A percentile compares a stretch with the other conserved stretches of the same genome.
phyloP scores from a whole-genome alignment of 345 rosid species.

The Pelargonium nanum region DNA sequence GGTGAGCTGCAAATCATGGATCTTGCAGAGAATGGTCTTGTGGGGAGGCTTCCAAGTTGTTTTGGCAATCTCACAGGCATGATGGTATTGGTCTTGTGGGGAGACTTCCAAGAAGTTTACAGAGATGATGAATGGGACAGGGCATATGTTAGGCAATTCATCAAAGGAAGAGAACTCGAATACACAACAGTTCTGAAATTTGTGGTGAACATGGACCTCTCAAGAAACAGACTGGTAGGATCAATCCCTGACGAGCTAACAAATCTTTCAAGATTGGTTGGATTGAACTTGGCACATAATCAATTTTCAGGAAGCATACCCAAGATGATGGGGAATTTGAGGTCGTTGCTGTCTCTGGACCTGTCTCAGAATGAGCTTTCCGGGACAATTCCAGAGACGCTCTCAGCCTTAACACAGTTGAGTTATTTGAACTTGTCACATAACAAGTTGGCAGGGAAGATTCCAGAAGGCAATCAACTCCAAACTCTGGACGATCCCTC shows the following conservation, averaged over 20 bases:
- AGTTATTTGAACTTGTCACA: neutral
- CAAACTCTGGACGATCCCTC: neutral
- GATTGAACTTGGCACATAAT: neutral
- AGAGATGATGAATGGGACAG: no score
- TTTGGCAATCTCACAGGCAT: no score
- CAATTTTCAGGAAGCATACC: neutral
- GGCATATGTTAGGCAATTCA: no score
- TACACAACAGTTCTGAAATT: neutral
- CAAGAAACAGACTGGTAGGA: neutral
- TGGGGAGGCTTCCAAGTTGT: no score
- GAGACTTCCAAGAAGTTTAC: no score
- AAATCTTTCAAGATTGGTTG: neutral
- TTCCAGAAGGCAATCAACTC: neutral
- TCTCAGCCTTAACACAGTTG: neutral
- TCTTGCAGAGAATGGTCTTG: no score
- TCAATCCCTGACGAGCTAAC: neutral
- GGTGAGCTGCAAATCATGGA: no score
- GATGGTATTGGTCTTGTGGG: no score
- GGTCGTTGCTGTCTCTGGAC: neutral
- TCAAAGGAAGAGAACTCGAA: no score
- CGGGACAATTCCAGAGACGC: neutral
- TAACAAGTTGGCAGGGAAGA: neutral
- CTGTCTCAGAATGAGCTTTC: neutral
- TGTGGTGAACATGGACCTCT: neutral
- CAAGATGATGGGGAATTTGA: neutral